Base-by-base conservation (phyloP, 495 filamentous ascomycete genomes). In the Penicillium canariense region DNA sequence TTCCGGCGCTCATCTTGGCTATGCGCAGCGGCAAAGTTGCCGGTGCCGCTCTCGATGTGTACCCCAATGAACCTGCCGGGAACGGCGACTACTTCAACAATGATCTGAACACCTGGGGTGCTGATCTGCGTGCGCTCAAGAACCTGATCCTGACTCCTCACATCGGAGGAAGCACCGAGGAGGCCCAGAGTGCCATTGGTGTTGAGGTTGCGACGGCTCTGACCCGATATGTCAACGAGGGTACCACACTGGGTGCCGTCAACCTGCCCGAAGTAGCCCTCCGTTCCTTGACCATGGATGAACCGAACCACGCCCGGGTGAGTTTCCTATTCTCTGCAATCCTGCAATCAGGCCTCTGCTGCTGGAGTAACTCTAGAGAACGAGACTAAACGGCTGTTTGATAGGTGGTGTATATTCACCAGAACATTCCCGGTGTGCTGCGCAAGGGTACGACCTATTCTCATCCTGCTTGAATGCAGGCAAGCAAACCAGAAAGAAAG, bases 101-200 rank as follows among this genome's bases (percentile, higher is more conserved):
- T 63, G 71, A 81, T n/a, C 79, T 99, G 59, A 96, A 96, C 68
- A 55, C 69, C 15, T 97, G 91, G 91, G 87, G 81, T n/a, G 80
- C 89, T 48, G 92, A 96, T 54, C 84, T 99, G 40, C 84, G 89
- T 23, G 78, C 80, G 32, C 79, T 97, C 44, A 91, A 87, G 70
- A 99, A 99, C 72, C 72, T 99, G 59, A 96, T 99, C 55, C 78
- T 99, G 27, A 93, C 92, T 3, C 94, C 94, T 18, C 94, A 99
- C 66, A 97, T 99, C 64, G 94, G 94, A 50, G 94, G 94, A 28
- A 95, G 89, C 72, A 99, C 95, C 3, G 95, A 99, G 70, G 92
- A 99, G 76, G 95, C 95, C 5, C 95, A 99, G 74, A 84, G 89
- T 48, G 93, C 95, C 8, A 99, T 97, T 68, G 95, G 95, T 59